Percentiles rank a stretch among this genome's conserved stretches.
These are phyloP conservation scores for Lepidium aucheri DNA, from an alignment of 345 rosid genomes.

Conservation along the genomic window DNA sequence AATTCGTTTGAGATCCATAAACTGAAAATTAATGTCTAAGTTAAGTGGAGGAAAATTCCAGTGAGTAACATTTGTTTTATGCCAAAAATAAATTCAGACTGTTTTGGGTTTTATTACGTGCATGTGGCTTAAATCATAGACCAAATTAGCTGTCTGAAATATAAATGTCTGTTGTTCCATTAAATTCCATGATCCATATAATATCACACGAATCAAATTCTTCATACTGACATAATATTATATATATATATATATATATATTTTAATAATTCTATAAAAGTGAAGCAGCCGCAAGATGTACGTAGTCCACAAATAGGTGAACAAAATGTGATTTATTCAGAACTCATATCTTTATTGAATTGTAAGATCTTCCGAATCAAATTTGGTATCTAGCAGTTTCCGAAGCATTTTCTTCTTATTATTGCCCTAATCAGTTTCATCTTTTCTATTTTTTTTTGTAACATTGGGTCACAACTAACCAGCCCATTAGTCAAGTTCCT, in stretches of 20 bases:
- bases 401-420: conserved; percentile 1
- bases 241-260: not conserved
- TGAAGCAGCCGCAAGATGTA: not conserved
- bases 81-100: not conserved
- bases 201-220: not conserved
- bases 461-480: too few relatives aligned
- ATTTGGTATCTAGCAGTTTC: conserved; percentile 15
- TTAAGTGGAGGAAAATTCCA: not conserved
- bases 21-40: not conserved
- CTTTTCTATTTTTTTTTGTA: too few relatives aligned
- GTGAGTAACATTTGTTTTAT: not conserved
- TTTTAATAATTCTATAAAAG: not conserved
- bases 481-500: too few relatives aligned
- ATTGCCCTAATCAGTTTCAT: not conserved
- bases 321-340: not conserved
- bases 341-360: not conserved
- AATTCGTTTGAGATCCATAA: not conserved
- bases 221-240: not conserved
- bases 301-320: not conserved
- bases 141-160: conserved; percentile 15
- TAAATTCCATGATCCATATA: conserved; percentile 6
- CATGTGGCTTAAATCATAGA: conserved; percentile 12
- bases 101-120: not conserved
- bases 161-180: conserved; percentile 24
- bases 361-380: conserved; percentile 13